Percentiles rank a stretch among this genome's conserved stretches.
Evolutionary conservation across 352 stramenopile species (phyloP).

Genomic region (Lagenidium sp.): DNA sequence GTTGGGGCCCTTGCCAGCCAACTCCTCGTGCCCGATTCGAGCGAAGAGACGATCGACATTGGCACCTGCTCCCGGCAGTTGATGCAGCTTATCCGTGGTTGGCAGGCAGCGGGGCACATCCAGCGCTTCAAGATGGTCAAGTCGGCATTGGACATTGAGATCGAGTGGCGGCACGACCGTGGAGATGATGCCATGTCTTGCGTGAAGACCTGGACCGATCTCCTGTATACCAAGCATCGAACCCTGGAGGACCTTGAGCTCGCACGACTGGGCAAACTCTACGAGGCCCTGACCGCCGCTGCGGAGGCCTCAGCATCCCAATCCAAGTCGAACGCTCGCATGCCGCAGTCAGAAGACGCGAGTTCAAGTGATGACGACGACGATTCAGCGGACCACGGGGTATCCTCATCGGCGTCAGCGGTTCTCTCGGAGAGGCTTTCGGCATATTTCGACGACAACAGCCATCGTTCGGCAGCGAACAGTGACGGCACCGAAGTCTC

Average conservation of each 20-base stretch:
- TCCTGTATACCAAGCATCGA: constrained; percentile 53
- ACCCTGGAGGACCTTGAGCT: constrained; percentile 51
- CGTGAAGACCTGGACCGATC: constrained; percentile 21
- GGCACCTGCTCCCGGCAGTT: constrained; percentile 30
- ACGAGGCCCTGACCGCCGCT: constrained; percentile 32
- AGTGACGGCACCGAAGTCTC: constrained; percentile 14
- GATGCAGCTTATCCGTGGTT: constrained; percentile 37
- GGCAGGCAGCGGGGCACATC: constrained; percentile 43
- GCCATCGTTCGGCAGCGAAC: neutral
- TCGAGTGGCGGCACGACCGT: constrained; percentile 18
- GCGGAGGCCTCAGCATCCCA: too few relatives aligned
- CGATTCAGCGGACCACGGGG: neutral
- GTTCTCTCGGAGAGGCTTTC: constrained; percentile 31
- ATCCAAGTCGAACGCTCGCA: too few relatives aligned
- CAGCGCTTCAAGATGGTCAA: constrained; percentile 45
- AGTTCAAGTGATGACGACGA: neutral
- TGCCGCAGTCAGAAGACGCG: too few relatives aligned
- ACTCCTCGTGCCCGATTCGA: constrained; percentile 6
- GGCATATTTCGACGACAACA: constrained; percentile 58
- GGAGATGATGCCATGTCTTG: constrained; percentile 6
- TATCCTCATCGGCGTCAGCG: too few relatives aligned
- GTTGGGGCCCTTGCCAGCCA: constrained; percentile 34
- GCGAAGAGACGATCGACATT: constrained; percentile 9
- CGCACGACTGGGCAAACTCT: constrained; percentile 40
- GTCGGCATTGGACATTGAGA: constrained; percentile 37